Conservation (phyloP, 208 protist genomes). For the Leishmania aethiopica region DNA sequence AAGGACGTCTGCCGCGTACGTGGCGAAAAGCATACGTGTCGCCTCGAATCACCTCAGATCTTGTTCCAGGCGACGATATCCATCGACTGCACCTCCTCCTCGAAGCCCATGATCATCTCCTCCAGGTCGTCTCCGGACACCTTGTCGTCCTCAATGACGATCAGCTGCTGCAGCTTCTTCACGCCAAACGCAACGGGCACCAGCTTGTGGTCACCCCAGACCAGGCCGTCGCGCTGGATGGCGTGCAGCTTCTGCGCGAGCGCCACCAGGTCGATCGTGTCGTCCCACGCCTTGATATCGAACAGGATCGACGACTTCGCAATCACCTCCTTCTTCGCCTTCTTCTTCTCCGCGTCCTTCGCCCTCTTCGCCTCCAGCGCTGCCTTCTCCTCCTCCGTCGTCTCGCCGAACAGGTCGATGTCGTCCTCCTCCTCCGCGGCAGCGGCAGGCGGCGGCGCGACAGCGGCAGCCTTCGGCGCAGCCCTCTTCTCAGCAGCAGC, state of each 20-base stretch:
- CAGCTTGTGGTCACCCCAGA: slow-evolving; percentile 93
- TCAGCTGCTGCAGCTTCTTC: slow-evolving; percentile 95
- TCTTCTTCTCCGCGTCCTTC: slow-evolving; percentile 83
- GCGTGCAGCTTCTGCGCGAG: slow-evolving; percentile 87
- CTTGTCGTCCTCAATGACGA: slow-evolving; percentile 96
- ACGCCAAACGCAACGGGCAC: slow-evolving; percentile 94
- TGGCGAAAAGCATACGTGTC: not conserved
- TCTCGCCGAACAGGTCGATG: slow-evolving; percentile 91
- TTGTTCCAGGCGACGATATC: slow-evolving; percentile 97
- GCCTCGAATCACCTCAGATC: slow-evolving; percentile 67
- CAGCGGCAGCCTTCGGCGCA: slow-evolving; percentile 31
- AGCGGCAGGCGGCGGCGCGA: slow-evolving; percentile 30
- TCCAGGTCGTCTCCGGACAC: slow-evolving; percentile 93
- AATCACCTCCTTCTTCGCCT: slow-evolving; percentile 79
- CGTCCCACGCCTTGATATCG: slow-evolving; percentile 95
- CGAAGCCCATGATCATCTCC: slow-evolving; percentile 92
- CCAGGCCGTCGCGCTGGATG: slow-evolving; percentile 88
- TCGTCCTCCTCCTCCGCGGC: slow-evolving; percentile 70
- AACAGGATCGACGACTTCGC: slow-evolving; percentile 93
- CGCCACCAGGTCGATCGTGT: slow-evolving; percentile 87
- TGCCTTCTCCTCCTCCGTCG: slow-evolving; percentile 83
- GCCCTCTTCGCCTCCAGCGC: slow-evolving; percentile 88
- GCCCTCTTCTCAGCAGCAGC: slow-evolving; percentile 31
- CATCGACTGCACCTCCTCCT: slow-evolving; percentile 95
- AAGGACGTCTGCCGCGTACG: not conserved